Percentiles rank a stretch among this genome's conserved stretches.
phyloP scores from a whole-genome alignment of 2,329 filamentous ascomycete genomes.

The Trichoderma sp. region DNA sequence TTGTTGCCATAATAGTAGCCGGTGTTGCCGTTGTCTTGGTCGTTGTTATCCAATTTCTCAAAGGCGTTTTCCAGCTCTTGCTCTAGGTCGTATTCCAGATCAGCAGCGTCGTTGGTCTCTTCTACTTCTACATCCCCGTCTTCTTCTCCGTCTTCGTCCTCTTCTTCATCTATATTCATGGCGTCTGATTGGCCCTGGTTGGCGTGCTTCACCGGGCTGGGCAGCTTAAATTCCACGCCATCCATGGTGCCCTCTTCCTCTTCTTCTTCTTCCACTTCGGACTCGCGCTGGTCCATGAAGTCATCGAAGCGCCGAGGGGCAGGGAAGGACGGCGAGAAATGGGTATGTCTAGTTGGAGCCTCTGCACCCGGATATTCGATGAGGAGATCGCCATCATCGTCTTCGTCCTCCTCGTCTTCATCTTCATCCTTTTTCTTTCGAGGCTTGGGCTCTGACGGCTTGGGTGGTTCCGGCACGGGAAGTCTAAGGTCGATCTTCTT shows the following conservation, averaged over 20 bases:
- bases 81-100: conserved; percentile 42
- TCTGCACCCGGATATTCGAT: conserved; percentile 59
- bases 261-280: conserved; percentile 42
- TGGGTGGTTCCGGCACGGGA: conserved; percentile 33
- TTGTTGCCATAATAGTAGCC: neutral
- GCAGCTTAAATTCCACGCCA: conserved; percentile 49
- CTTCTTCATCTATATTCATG: conserved; percentile 30
- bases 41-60: conserved; percentile 52
- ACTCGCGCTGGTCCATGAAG: conserved; percentile 47
- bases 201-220: conserved; percentile 49
- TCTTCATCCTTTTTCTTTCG: conserved; percentile 43
- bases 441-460: conserved; percentile 31
- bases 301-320: conserved; percentile 51
- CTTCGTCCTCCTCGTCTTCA: conserved; percentile 52
- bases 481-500: conserved; percentile 39
- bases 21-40: conserved; percentile 42
- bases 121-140: conserved; percentile 27
- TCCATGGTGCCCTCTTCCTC: conserved; percentile 48
- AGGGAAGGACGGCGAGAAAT: conserved; percentile 51
- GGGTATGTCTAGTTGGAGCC: conserved; percentile 32
- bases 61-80: conserved; percentile 51
- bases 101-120: conserved; percentile 22
- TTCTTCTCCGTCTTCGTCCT: conserved; percentile 25
- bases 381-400: conserved; percentile 55
- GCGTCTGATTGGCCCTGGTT: conserved; percentile 25